Evolutionary conservation across 1,139 yeast genomes (phyloP), one percentile per base, ranked within the genome.

Genomic region (Wickerhamiella pararugosa): DNA sequence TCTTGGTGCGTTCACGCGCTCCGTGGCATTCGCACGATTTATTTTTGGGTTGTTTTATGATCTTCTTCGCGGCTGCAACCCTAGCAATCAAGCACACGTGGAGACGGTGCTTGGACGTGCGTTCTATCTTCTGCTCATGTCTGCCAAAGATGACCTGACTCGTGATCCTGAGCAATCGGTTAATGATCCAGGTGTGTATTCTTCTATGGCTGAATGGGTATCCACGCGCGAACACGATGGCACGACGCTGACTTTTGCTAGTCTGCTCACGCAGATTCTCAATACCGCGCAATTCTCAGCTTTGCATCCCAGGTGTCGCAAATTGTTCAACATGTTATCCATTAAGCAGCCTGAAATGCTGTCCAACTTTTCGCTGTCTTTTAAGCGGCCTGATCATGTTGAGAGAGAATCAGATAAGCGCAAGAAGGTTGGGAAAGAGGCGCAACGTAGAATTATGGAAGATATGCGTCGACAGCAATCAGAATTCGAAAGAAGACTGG

Each of bases 381-480:
- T 15, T 4, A 15, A 15, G 21, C 21, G 21, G 21, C 49, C 54
- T 9, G 46, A 36, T 10, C 39, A 43, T 27, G 39, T 32, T 29
- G 80, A 70, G 32, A 59, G 66, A 32, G 83, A 74, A 40, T 68
- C 71, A 32, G 79, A 77, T 57, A 81, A 76, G 60, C 65, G 76
- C 40, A 53, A 74, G 21, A 10, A 29, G 11, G 21, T 15, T 28
- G 97, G 95, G 0, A 71, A 75, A 52, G 78, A 73, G 44, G 72
- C 93, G 49, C 83, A 79, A 53, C 73, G 71, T 6, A 80, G 76
- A 53, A 68, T 87, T 37, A 60, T 87, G 71, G 84, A 77, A 1
- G 84, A 79, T 49, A 75, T 90, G 60, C 53, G 50, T 47, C 75
- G 73, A 50, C 94, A 84, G 52, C 96, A 86, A 54, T 63, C 71